Evolutionary conservation across 208 protist species (phyloP).

Genomic region (Novymonas esmeraldas): DNA sequence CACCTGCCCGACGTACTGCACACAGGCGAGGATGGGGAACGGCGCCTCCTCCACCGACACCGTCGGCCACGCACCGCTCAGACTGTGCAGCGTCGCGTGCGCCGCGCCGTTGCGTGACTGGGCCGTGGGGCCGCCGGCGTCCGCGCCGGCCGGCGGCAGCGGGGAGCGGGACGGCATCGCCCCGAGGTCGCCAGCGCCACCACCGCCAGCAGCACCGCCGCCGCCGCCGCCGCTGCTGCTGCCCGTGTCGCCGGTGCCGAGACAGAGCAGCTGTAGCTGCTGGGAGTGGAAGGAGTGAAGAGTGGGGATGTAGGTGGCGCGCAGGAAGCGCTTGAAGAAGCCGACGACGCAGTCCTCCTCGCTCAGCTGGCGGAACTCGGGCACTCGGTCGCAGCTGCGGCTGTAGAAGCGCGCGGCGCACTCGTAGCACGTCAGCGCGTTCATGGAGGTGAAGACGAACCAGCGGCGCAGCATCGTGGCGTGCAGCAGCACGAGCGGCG

Average conservation of each 20-base stretch:
- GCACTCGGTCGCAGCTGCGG: constrained; percentile 58
- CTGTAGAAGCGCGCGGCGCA: constrained; percentile 65
- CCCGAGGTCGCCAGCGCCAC: neutral
- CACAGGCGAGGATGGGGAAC: constrained; percentile 69
- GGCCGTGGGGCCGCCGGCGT: neutral
- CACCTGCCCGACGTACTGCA: constrained; percentile 80
- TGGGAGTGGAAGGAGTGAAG: constrained; percentile 72
- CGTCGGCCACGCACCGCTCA: constrained; percentile 58
- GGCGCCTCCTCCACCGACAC: constrained; percentile 36
- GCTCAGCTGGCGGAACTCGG: constrained; percentile 37
- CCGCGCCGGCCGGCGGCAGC: neutral
- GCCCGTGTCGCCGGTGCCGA: constrained; percentile 36
- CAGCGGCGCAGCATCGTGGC: constrained; percentile 65
- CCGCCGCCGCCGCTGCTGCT: neutral
- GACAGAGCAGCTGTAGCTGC: constrained; percentile 67
- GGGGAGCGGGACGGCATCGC: neutral
- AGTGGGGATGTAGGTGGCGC: constrained; percentile 67
- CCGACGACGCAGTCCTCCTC: constrained; percentile 60
- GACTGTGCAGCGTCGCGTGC: constrained; percentile 14
- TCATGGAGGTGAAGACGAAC: constrained; percentile 89
- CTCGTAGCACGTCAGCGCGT: constrained; percentile 85
- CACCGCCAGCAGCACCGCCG: neutral
- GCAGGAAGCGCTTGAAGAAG: constrained; percentile 74
- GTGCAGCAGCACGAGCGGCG: constrained; percentile 54
- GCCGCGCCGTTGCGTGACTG: neutral